Percentiles rank a stretch among this genome's conserved stretches.
Conservation (phyloP, 2,329 filamentous ascomycete species). For the Ilyonectria mors-panacis region DNA sequence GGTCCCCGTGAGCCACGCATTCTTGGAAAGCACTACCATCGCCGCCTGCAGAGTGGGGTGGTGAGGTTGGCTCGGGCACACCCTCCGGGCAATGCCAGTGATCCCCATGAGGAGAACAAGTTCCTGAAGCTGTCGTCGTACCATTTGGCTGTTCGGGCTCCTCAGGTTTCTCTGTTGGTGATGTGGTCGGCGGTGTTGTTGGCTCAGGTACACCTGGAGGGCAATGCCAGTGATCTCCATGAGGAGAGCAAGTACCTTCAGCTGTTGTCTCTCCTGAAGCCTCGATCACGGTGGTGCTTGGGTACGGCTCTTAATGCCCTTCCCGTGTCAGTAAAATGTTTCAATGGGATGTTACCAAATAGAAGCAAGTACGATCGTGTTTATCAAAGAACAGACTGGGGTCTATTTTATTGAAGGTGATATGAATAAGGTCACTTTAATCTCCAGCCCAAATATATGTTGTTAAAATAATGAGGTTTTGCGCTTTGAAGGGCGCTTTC, state of each 20-base stretch:
- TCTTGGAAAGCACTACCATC: background rate
- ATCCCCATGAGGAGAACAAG: constrained; percentile 30
- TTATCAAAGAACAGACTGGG: no score
- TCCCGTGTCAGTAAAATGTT: background rate
- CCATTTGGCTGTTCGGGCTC: background rate
- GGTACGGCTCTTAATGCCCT: constrained; percentile 35
- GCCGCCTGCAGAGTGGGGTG: background rate
- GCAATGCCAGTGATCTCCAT: constrained; percentile 12
- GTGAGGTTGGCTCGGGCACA: background rate
- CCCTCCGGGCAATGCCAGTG: constrained; percentile 12
- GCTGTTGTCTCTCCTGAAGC: background rate
- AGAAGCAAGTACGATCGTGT: no score
- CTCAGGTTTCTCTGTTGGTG: background rate
- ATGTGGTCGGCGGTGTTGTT: background rate
- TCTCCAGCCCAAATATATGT: no score
- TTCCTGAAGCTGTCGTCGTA: background rate
- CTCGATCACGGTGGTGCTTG: background rate
- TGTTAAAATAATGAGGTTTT: no score
- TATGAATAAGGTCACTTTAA: no score
- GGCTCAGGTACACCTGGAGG: background rate
- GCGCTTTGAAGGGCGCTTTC: no score
- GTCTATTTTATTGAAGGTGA: no score
- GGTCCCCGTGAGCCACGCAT: background rate
- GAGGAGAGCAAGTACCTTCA: background rate
- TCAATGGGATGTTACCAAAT: no score